Conservation (phyloP, 2,329 filamentous ascomycete species). For the Fusarium redolens region DNA sequence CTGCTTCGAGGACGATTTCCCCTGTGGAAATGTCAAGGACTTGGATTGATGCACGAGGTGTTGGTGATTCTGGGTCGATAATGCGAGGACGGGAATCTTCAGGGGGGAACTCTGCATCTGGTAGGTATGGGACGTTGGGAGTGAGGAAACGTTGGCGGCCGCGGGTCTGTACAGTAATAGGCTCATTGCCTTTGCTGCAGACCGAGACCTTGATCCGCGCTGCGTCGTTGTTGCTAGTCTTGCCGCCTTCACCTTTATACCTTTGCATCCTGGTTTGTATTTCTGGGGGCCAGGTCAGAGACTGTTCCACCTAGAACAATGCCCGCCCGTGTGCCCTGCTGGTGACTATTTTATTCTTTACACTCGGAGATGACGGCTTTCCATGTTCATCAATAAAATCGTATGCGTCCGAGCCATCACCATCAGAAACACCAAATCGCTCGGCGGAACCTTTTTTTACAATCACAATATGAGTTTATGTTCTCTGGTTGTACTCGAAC, state of each 20-base stretch:
- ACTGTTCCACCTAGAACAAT: neutral
- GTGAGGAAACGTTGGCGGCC: neutral
- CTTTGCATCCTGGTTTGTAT: neutral
- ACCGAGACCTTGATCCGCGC: neutral
- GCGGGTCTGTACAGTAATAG: neutral
- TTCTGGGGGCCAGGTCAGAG: neutral
- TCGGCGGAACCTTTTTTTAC: too few species aligned
- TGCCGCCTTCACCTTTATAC: neutral
- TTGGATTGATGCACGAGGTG: too few species aligned
- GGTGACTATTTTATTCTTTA: neutral
- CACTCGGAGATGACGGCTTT: neutral
- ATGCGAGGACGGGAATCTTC: neutral
- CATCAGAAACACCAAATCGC: too few species aligned
- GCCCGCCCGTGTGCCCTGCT: neutral
- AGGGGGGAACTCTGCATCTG: neutral
- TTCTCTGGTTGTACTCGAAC: too few species aligned
- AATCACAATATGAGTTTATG: too few species aligned
- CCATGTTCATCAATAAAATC: neutral
- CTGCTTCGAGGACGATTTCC: too few species aligned
- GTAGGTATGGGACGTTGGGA: neutral
- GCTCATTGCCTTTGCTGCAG: neutral
- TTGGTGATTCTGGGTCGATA: too few species aligned
- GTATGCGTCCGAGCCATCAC: neutral
- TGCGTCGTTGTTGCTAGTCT: too few species aligned
- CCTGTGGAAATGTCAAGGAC: too few species aligned